Conservation (phyloP, 2,329 filamentous ascomycete species). For the Aspergillus ustus region DNA sequence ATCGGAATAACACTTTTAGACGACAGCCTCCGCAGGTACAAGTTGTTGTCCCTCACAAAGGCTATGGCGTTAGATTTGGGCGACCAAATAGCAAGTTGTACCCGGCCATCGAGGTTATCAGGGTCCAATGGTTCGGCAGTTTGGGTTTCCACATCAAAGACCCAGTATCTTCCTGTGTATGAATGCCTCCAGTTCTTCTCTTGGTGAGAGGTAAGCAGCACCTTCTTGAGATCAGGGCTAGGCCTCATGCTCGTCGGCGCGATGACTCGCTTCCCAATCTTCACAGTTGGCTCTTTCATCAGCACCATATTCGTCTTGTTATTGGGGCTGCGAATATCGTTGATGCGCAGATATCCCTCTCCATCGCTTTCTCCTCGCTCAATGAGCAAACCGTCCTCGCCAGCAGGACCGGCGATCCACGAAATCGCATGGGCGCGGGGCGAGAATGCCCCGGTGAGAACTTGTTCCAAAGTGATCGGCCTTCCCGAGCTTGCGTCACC, state of each 20-base stretch:
- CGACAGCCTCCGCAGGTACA: slow-evolving; percentile 75
- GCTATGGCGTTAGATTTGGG: slow-evolving; percentile 83
- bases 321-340: slow-evolving; percentile 72
- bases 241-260: slow-evolving; percentile 69
- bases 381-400: slow-evolving; percentile 78
- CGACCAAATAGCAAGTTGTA: slow-evolving; percentile 90
- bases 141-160: slow-evolving; percentile 86
- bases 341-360: slow-evolving; percentile 80
- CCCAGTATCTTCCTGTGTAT: slow-evolving; percentile 83
- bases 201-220: slow-evolving; percentile 75
- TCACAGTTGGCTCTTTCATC: slow-evolving; percentile 72
- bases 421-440: slow-evolving; percentile 47
- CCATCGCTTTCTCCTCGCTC: slow-evolving; percentile 64
- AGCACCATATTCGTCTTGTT: slow-evolving; percentile 62
- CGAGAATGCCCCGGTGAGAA: slow-evolving; percentile 45
- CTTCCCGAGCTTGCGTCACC: slow-evolving; percentile 44
- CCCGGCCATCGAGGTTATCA: slow-evolving; percentile 62
- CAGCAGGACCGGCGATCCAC: slow-evolving; percentile 54
- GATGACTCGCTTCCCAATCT: slow-evolving; percentile 60
- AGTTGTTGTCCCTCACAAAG: slow-evolving; percentile 90
- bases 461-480: slow-evolving; percentile 49
- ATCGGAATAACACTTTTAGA: slow-evolving; percentile 69
- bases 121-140: slow-evolving; percentile 77
- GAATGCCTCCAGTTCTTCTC: slow-evolving; percentile 89
- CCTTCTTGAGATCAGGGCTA: slow-evolving; percentile 81